Conservation (phyloP, 441 rosid species). For the Manihot esculenta region DNA sequence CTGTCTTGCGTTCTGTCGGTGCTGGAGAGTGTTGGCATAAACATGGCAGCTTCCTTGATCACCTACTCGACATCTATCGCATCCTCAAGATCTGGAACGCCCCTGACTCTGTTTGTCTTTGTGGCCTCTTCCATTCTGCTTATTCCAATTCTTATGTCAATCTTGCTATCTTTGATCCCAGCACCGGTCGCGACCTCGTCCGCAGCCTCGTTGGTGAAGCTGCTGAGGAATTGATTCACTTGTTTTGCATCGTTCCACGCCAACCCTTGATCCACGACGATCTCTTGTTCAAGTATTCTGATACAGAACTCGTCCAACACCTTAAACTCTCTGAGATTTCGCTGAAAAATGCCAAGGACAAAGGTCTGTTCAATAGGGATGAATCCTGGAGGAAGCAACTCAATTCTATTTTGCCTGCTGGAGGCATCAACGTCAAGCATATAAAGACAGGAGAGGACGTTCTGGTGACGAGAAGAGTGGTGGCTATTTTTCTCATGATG, state of each 20-base stretch:
- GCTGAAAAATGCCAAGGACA: constrained; percentile 53
- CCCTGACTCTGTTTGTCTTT: constrained; percentile 69
- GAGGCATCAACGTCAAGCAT: constrained; percentile 58
- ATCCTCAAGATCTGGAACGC: constrained; percentile 78
- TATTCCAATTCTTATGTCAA: constrained; percentile 86
- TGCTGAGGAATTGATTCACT: constrained; percentile 76
- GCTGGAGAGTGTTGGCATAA: constrained; percentile 99
- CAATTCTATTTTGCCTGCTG: constrained; percentile 48
- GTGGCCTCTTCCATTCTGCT: constrained; percentile 86
- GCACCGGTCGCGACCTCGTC: constrained; percentile 75
- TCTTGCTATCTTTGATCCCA: constrained; percentile 78
- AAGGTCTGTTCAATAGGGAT: constrained; percentile 46
- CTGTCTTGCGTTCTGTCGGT: constrained; percentile 69
- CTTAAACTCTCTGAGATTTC: constrained; percentile 55
- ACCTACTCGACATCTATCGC: constrained; percentile 65
- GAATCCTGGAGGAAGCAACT: constrained; percentile 85
- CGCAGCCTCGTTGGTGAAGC: constrained; percentile 69
- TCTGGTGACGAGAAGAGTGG: constrained; percentile 55
- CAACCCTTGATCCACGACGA: constrained; percentile 74
- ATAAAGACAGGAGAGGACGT: constrained; percentile 77
- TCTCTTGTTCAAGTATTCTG: constrained; percentile 65
- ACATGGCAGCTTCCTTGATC: constrained; percentile 80
- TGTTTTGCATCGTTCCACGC: constrained; percentile 78
- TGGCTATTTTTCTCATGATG: constrained; percentile 62
- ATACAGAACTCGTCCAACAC: constrained; percentile 61